Base-by-base conservation (phyloP, 805 yeast genomes). In the Grigorovia humatica region DNA sequence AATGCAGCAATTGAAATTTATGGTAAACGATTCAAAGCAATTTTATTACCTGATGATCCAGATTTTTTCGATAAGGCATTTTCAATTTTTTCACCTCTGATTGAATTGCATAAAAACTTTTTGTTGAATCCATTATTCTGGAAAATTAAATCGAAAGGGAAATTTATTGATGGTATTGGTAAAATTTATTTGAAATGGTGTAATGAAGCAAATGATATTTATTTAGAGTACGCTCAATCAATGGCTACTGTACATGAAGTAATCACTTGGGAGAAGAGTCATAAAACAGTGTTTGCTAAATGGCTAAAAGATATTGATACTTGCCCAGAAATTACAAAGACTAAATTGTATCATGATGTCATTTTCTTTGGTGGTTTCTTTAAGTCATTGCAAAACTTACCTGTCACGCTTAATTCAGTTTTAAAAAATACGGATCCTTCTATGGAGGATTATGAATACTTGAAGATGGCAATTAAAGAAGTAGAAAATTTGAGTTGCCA, bases 151-250 rank as follows among this genome's bases (percentile, higher is more conserved):
- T 68, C 78, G 2, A 82, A 82, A 52, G 90, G 91, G 0, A 84
- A 82, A 48, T 82, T 80, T 52, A 77, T 88, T 13, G 75, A 74
- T 40, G 79, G 80, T 9, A 74, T 86, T 15, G 85, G 85, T 3
- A 80, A 79, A 47, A 73, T 85, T 11, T 79, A 85, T 55, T 64
- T 74, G 32, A 74, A 75, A 18, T 88, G 95, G 95, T 73, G 82
- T 1, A 69, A 70, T 30, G 74, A 71, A 19, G 88, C 87, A 0
- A 69, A 73, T 20, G 70, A 70, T 1, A 73, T 81, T 0, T 81
- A 85, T 49, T 56, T 81, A 19, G 70, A 70, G 42, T 85, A 85
- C 59, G 84, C 88, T 42, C 77, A 76, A 42, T 70, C 77, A 7
- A 74, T 81, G 68, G 85, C 84, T 1, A 74, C 76, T 56, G 82